Percentiles rank a stretch among this genome's conserved stretches.
Evolutionary conservation across 345 rosid genomes (phyloP).

Genomic region (Jatropha curcas): DNA sequence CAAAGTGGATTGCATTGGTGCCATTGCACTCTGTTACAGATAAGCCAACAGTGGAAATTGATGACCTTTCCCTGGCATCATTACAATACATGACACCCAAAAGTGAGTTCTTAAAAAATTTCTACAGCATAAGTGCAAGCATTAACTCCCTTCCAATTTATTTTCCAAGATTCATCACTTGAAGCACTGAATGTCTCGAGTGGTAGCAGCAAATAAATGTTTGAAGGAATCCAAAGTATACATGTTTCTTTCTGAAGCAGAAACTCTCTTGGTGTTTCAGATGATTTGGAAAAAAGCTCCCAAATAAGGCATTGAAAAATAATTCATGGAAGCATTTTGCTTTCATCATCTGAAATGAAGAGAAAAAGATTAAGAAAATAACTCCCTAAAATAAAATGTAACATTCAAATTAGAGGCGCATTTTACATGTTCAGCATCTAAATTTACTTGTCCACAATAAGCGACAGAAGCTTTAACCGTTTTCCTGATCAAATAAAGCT

Average conservation of each 20-base stretch:
- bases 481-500: constrained; percentile 65
- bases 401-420: constrained; percentile 1
- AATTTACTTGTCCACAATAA: constrained; percentile 57
- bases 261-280: constrained; percentile 51
- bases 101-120: constrained; percentile 43
- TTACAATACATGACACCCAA: constrained; percentile 21
- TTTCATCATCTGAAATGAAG: constrained; percentile 51
- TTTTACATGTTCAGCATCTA: constrained; percentile 79
- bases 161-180: constrained; percentile 32
- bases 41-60: constrained; percentile 25
- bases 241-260: constrained; percentile 52
- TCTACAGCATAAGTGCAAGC: constrained; percentile 54
- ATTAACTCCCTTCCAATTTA: constrained; percentile 65
- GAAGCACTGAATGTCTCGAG: constrained; percentile 41
- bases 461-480: constrained; percentile 59
- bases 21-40: constrained; percentile 28
- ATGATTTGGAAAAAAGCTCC: constrained; percentile 58
- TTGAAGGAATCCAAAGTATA: constrained; percentile 56
- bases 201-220: constrained; percentile 80
- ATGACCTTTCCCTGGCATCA: constrained; percentile 25
- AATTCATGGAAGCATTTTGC: constrained; percentile 81
- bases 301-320: constrained; percentile 81
- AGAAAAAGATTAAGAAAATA: not conserved
- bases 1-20: constrained; percentile 51
- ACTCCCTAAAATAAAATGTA: not conserved